phyloP scores from a whole-genome alignment of 192 early-diverging fungal species.

The Chytriomyces sp. region DNA sequence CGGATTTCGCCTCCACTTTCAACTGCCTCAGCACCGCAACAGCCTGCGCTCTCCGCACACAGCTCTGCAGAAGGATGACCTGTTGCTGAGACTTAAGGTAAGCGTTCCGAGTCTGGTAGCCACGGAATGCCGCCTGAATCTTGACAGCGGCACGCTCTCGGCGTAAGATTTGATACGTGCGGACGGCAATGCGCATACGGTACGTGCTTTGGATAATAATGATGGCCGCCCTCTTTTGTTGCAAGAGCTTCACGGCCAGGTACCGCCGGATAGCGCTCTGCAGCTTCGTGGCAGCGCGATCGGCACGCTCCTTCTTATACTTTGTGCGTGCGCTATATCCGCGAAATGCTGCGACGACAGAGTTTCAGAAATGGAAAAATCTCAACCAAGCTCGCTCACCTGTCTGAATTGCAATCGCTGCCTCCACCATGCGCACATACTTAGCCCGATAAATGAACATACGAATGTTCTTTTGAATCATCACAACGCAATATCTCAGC shows the following conservation, averaged over 20 bases:
- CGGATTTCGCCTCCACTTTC: slow-evolving; percentile 82
- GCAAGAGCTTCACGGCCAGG: slow-evolving; percentile 43
- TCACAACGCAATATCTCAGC: slow-evolving; percentile 75
- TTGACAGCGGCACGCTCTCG: slow-evolving; percentile 67
- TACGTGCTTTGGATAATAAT: slow-evolving; percentile 49
- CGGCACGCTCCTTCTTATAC: slow-evolving; percentile 59
- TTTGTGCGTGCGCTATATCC: slow-evolving; percentile 64
- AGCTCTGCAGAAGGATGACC: slow-evolving; percentile 82
- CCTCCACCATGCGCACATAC: slow-evolving; percentile 44
- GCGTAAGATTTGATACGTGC: slow-evolving; percentile 55
- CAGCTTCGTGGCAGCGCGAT: slow-evolving; percentile 75
- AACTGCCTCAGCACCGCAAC: slow-evolving; percentile 64
- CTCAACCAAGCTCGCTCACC: slow-evolving; percentile 3
- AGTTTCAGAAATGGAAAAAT: background rate
- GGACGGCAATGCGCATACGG: slow-evolving; percentile 56
- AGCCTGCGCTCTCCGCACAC: slow-evolving; percentile 75
- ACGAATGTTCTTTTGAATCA: slow-evolving; percentile 89
- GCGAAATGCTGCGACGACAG: slow-evolving; percentile 48
- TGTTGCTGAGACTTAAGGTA: slow-evolving; percentile 57
- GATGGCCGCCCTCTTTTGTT: slow-evolving; percentile 31
- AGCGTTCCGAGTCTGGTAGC: slow-evolving; percentile 60
- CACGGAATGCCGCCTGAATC: slow-evolving; percentile 76
- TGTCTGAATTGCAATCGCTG: slow-evolving; percentile 64
- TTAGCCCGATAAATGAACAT: slow-evolving; percentile 56
- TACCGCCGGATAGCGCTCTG: slow-evolving; percentile 65